Conservation (phyloP, 371 early-diverging fungal species). For the Blyttiomyces sp. region DNA sequence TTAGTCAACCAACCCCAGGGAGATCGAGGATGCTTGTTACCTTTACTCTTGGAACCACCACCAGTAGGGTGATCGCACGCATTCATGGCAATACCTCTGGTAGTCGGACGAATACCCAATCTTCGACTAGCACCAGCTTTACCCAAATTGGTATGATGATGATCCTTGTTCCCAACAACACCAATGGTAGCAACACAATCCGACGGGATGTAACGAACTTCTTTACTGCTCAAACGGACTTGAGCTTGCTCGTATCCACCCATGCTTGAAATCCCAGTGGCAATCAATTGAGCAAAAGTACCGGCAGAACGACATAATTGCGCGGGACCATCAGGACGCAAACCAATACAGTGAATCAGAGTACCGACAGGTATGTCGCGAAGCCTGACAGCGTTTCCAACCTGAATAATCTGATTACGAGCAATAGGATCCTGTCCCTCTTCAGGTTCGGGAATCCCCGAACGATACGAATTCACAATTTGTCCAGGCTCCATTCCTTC, state of each 20-base stretch:
- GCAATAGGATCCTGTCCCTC: slow-evolving; percentile 47
- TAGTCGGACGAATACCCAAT: slow-evolving; percentile 88
- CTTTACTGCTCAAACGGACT: slow-evolving; percentile 82
- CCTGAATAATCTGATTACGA: slow-evolving; percentile 66
- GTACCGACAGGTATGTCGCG: slow-evolving; percentile 92
- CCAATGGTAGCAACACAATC: slow-evolving; percentile 87
- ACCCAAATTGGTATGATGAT: slow-evolving; percentile 84
- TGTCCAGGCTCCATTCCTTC: slow-evolving; percentile 71
- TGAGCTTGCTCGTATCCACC: slow-evolving; percentile 60
- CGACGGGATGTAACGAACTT: slow-evolving; percentile 84
- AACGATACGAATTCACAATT: slow-evolving; percentile 64
- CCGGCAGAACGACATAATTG: slow-evolving; percentile 89
- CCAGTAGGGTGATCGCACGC: slow-evolving; percentile 99
- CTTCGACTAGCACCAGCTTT: slow-evolving; percentile 88
- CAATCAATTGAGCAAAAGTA: slow-evolving; percentile 81
- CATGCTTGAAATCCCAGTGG: slow-evolving; percentile 60
- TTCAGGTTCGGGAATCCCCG: slow-evolving; percentile 29
- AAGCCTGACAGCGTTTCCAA: slow-evolving; percentile 89
- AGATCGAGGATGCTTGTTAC: slow-evolving; percentile 84
- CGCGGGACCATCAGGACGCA: slow-evolving; percentile 78
- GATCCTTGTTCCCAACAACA: slow-evolving; percentile 86
- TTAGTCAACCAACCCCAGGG: slow-evolving; percentile 96
- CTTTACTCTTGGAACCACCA: slow-evolving; percentile 97
- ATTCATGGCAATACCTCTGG: slow-evolving; percentile 98
- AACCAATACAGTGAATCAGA: slow-evolving; percentile 81